Percentiles rank a stretch among this genome's conserved stretches.
phyloP scores from a whole-genome alignment of 2,329 filamentous ascomycete species.

The Talaromyces sp. region DNA sequence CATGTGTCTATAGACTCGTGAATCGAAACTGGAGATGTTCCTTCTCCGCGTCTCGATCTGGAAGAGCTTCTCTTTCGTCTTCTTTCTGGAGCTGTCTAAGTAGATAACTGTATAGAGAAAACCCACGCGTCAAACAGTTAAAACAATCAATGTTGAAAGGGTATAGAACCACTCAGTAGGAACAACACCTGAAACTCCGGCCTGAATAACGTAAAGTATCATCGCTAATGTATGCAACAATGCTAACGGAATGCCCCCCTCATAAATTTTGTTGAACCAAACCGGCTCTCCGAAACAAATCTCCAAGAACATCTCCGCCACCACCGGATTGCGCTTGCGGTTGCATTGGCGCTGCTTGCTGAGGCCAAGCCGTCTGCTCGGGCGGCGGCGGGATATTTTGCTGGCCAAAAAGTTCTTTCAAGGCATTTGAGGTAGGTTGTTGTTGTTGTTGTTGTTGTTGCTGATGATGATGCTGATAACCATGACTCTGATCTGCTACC shows the following conservation, averaged over 20 bases:
- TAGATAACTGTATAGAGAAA: not conserved
- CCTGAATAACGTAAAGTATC: not conserved
- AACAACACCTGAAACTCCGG: not conserved
- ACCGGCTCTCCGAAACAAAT: conserved; percentile 40
- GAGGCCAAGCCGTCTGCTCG: not conserved
- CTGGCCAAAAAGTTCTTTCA: conserved; percentile 51
- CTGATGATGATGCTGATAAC: conserved; percentile 13
- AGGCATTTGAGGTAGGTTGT: conserved; percentile 34
- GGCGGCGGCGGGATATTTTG: conserved; percentile 37
- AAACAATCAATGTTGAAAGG: not conserved
- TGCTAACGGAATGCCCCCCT: not conserved
- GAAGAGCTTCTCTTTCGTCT: not conserved
- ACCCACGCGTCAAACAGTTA: not conserved
- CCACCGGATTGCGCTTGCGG: conserved; percentile 16
- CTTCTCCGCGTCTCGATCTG: not conserved
- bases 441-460: conserved; percentile 26
- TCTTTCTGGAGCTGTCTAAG: not conserved
- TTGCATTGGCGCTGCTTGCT: not conserved
- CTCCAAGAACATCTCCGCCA: conserved; percentile 30
- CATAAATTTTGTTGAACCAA: conserved; percentile 15
- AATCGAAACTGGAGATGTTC: not conserved
- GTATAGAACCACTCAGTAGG: not conserved
- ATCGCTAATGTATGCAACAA: not conserved
- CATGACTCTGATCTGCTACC: conserved; percentile 29
- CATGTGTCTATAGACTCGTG: not conserved